Evolutionary conservation across 1,284 basidiomycete species (phyloP).

Genomic region (Melampsora allii-populina): DNA sequence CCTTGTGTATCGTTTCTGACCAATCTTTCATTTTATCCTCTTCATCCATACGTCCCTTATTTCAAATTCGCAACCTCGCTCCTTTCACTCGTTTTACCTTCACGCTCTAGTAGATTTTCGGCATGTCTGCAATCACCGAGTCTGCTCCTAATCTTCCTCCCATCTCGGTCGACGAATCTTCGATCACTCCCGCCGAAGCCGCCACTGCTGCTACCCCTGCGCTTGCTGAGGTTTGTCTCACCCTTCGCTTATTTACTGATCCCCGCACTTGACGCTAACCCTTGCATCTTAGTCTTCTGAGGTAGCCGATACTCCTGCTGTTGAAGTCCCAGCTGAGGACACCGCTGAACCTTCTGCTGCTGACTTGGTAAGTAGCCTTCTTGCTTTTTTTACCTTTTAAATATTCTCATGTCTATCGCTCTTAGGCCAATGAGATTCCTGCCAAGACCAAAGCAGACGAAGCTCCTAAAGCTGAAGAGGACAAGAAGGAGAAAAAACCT

Average conservation of each 20-base stretch:
- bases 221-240: neutral
- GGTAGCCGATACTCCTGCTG: neutral
- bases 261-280: neutral
- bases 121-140: neutral
- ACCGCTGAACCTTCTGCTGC: neutral
- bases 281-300: neutral
- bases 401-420: neutral
- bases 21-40: neutral
- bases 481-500: constrained; percentile 39
- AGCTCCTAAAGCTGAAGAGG: constrained; percentile 24
- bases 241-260: neutral
- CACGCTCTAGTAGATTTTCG: neutral
- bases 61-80: no score
- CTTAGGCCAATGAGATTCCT: neutral
- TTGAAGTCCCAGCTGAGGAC: neutral
- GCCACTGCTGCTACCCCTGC: neutral
- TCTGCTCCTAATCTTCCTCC: neutral
- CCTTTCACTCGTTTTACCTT: neutral
- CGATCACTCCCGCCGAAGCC: neutral
- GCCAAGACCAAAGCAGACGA: neutral
- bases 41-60: neutral
- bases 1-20: neutral
- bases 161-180: neutral
- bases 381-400: neutral
- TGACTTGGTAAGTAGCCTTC: neutral